phyloP scores from a whole-genome alignment of 1,139 yeast species.

The Nakaseomyces kungkrabaensis region DNA sequence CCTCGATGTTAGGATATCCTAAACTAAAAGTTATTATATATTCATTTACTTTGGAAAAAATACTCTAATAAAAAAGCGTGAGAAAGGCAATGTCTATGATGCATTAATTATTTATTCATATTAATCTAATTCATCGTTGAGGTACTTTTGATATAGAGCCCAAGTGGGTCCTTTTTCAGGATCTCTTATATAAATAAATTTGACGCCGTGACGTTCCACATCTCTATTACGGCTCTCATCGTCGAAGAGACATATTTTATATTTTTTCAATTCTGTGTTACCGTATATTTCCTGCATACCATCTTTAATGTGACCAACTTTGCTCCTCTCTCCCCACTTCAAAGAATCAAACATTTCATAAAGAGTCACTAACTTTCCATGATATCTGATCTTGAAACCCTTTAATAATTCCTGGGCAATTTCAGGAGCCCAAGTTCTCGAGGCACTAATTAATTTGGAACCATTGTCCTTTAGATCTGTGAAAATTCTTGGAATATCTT shows the following conservation, averaged over 20 bases:
- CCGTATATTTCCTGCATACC: slow-evolving; percentile 36
- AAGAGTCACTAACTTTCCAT: slow-evolving; percentile 21
- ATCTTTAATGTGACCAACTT: slow-evolving; percentile 39
- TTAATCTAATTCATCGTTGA: slow-evolving; percentile 6
- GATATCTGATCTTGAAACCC: slow-evolving; percentile 35
- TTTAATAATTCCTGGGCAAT: slow-evolving; percentile 43
- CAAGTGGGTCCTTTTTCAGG: slow-evolving; percentile 28
- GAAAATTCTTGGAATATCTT: slow-evolving; percentile 46
- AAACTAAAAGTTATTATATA: too few species aligned
- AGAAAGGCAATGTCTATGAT: too few species aligned
- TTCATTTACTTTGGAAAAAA: too few species aligned
- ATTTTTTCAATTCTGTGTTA: slow-evolving; percentile 27
- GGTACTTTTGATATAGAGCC: slow-evolving; percentile 24
- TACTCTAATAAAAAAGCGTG: too few species aligned
- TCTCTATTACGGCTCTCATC: slow-evolving; percentile 52
- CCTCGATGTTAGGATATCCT: too few species aligned
- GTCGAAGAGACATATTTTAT: slow-evolving; percentile 44
- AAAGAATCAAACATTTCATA: slow-evolving; percentile 35
- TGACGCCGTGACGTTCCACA: slow-evolving; percentile 42
- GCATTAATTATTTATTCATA: too few species aligned
- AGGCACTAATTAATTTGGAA: slow-evolving; percentile 44
- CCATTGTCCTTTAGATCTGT: slow-evolving; percentile 35
- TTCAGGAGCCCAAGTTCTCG: slow-evolving; percentile 51
- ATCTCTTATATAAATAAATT: slow-evolving; percentile 34
- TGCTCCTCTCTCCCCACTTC: slow-evolving; percentile 56